These are phyloP conservation scores for Apocynum venetum DNA, from an alignment of 257 asterid genomes.

Conservation along the genomic window DNA sequence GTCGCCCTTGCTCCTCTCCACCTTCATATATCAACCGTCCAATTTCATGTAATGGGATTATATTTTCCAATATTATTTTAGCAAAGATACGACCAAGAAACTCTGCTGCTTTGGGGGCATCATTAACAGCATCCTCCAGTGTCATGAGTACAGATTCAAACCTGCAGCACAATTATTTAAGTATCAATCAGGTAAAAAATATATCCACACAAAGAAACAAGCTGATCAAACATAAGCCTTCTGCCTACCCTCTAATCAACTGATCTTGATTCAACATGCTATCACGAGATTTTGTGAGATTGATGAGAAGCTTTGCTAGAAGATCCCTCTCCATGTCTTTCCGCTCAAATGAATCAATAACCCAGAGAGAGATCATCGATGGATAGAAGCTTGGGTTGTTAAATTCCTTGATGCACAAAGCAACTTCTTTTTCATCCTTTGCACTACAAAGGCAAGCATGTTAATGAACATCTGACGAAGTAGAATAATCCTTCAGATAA, in stretches of 20 bases:
- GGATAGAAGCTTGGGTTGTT: conserved; percentile 73
- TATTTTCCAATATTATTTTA: conserved; percentile 25
- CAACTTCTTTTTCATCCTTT: conserved; percentile 77
- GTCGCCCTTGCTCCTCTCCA: conserved; percentile 46
- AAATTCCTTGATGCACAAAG: conserved; percentile 74
- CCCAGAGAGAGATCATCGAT: conserved; percentile 79
- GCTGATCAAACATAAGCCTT: background rate
- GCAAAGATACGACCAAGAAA: conserved; percentile 44
- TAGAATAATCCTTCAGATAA: background rate
- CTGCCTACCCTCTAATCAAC: conserved; percentile 67
- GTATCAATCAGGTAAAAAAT: conserved; percentile 12
- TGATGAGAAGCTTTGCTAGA: conserved; percentile 64
- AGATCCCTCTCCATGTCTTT: conserved; percentile 73
- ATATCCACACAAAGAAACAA: background rate
- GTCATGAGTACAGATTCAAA: conserved; percentile 33
- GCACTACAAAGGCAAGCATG: conserved; percentile 44
- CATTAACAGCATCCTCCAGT: conserved; percentile 48
- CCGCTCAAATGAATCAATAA: conserved; percentile 83
- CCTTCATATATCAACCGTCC: conserved; percentile 37
- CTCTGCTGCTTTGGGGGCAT: conserved; percentile 52
- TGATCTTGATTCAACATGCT: conserved; percentile 54
- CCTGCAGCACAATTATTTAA: conserved; percentile 22
- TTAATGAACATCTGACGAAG: background rate
- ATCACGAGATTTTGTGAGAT: conserved; percentile 51
- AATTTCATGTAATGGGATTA: conserved; percentile 29